Base-by-base conservation (phyloP, 2,329 filamentous ascomycete species). In the Fusarium sp. region DNA sequence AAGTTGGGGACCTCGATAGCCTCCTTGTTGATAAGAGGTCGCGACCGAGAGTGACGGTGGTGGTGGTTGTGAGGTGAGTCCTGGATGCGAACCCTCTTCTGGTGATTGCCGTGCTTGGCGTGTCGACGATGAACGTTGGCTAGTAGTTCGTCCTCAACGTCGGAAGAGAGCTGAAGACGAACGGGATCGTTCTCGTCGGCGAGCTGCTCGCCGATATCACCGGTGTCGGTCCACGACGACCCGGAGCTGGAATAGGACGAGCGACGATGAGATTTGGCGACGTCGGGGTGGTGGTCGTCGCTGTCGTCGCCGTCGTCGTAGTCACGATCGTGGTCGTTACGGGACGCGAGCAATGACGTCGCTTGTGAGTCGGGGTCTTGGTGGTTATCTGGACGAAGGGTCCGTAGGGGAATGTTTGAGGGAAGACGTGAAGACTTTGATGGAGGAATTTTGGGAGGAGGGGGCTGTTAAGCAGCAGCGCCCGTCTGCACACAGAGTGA, bases 181-280 rank as follows among this genome's bases (percentile, higher is more conserved):
- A 97, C 86, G 62, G 94, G 93, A 79, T 97, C 93, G 76, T 90
- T 89, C 84, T 90, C 89, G 84, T 92, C 91, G 76, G 89, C 92
- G 74, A 94, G 86, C 85, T 97, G 95, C 83, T 98, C 95, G 76
- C 93, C 94, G 75, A 98, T 89, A 81, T 98, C 96, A 77, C 94
- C 95, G 44, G 95, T 97, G 80, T 98, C 94, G 77, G 93, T 94
- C 94, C 94, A 98, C 74, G 92, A 89, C 62, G 91, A 93, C 67
- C 84, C 83, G 80, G 93, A 92, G 75, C 84, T 85, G 75, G 85
- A 87, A 76, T 81, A 81, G 71, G 79, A 80, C 73, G 77, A 80
- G 43, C 60, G 73, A 51, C 60, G 72, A 42, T 61, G 67, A 21
- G 57, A 14, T 31, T 60, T 49, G 47, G 63, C 50, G 24, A 36